These are phyloP conservation scores for Cyclotella cryptica DNA, from an alignment of 108 stramenopile species.

Conservation along the genomic window DNA sequence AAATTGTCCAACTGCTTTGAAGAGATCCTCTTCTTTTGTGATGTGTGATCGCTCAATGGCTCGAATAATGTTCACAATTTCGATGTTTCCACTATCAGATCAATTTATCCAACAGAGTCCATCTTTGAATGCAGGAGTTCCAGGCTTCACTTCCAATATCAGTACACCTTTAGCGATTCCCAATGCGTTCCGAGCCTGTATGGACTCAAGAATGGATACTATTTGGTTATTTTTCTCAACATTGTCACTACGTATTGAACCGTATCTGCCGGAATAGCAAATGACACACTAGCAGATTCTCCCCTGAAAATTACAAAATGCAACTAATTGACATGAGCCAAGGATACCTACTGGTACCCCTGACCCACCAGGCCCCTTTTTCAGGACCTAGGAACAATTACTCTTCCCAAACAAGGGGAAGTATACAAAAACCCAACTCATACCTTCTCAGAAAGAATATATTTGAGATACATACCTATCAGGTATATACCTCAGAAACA, in stretches of 20 bases:
- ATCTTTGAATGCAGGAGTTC: conserved; percentile 70
- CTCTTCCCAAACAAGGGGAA: too few species aligned
- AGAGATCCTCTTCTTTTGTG: conserved; percentile 88
- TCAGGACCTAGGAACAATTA: too few species aligned
- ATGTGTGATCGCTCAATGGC: conserved; percentile 75
- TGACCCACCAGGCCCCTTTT: too few species aligned
- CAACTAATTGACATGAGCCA: too few species aligned
- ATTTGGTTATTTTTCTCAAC: conserved; percentile 88
- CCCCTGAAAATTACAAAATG: conserved; percentile 54
- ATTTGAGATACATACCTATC: too few species aligned
- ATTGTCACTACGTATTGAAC: conserved; percentile 39
- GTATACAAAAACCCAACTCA: too few species aligned
- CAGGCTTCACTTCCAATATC: conserved; percentile 90
- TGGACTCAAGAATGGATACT: conserved; percentile 86
- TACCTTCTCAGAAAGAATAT: too few species aligned
- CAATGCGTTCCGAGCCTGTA: conserved; percentile 82
- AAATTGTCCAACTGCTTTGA: conserved; percentile 84
- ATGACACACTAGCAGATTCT: conserved; percentile 90
- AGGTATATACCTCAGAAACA: too few species aligned
- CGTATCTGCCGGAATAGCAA: conserved; percentile 84
- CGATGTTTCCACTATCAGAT: conserved; percentile 76
- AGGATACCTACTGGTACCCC: too few species aligned
- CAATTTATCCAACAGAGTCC: conserved; percentile 76
- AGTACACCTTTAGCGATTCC: conserved; percentile 91
- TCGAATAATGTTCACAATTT: conserved; percentile 94